Conservation (phyloP, 176 grass and related monocot species). For the Stipa capillata region DNA sequence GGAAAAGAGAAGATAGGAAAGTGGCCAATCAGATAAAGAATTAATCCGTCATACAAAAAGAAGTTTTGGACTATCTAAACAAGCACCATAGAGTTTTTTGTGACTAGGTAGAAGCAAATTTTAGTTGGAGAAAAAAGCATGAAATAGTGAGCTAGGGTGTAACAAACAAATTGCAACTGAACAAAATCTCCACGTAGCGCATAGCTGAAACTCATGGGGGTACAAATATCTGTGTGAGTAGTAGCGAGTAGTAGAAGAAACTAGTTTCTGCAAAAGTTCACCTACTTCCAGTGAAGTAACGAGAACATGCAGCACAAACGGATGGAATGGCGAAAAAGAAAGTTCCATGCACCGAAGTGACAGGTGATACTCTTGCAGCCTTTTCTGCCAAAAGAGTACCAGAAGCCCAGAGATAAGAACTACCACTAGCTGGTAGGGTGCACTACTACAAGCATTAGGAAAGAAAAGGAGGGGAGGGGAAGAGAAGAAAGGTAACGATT, state of each 20-base stretch:
- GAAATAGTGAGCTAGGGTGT: conserved; percentile 6
- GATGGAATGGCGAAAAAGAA: conserved; percentile 7
- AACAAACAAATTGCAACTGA: neutral
- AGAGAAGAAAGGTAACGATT: neutral
- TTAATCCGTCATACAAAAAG: too few relatives aligned
- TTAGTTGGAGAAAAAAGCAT: neutral
- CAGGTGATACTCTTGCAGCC: conserved; percentile 24
- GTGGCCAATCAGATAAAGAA: neutral
- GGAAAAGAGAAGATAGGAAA: conserved; percentile 8
- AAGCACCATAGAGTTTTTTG: too few relatives aligned
- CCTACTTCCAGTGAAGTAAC: neutral
- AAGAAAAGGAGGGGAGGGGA: neutral
- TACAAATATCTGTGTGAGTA: too few relatives aligned
- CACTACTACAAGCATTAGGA: neutral
- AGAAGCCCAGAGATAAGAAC: conserved; percentile 25
- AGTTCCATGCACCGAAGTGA: conserved; percentile 9
- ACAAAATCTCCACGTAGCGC: neutral
- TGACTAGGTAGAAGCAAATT: too few relatives aligned
- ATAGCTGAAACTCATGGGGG: too few relatives aligned
- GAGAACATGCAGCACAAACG: neutral
- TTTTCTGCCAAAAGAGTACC: conserved; percentile 19
- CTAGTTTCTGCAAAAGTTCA: neutral
- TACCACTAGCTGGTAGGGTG: too few relatives aligned
- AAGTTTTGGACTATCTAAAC: neutral
- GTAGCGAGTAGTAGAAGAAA: too few relatives aligned